A percentile compares a stretch with the other conserved stretches of the same genome.
phyloP scores from a whole-genome alignment of 2,329 filamentous ascomycete species.

The Akanthomyces uredinophilus region DNA sequence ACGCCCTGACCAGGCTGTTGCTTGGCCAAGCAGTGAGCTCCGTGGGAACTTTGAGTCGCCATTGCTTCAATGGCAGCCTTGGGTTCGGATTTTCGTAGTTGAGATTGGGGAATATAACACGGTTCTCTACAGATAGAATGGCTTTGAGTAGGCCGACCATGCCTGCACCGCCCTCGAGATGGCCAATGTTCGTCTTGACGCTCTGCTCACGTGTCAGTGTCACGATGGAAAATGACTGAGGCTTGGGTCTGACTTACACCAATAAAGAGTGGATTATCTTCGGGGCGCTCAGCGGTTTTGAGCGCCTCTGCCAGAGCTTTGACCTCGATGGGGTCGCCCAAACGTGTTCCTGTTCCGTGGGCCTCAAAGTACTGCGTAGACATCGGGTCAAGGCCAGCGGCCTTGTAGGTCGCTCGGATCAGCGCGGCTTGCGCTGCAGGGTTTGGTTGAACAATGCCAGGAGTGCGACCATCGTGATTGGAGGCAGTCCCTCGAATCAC shows the following conservation, averaged over 20 bases:
- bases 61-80: slow-evolving; percentile 19
- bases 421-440: slow-evolving; percentile 35
- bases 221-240: no score
- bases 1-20: no score
- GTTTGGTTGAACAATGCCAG: slow-evolving; percentile 51
- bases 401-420: slow-evolving; percentile 26
- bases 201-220: no score
- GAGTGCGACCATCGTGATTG: slow-evolving; percentile 49
- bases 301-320: no score
- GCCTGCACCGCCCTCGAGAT: slow-evolving; percentile 24
- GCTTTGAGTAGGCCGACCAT: slow-evolving; percentile 26
- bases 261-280: slow-evolving; percentile 30
- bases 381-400: slow-evolving; percentile 19
- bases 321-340: slow-evolving; percentile 47
- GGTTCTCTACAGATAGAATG: slow-evolving; percentile 18
- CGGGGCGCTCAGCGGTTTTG: no score
- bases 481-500: slow-evolving; percentile 44
- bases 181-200: slow-evolving; percentile 27
- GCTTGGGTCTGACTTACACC: no score
- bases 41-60: slow-evolving; percentile 16
- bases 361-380: slow-evolving; percentile 32
- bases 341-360: slow-evolving; percentile 45
- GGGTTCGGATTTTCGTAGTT: slow-evolving; percentile 22
- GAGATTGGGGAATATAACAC: slow-evolving; percentile 22
- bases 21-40: slow-evolving; percentile 18